These are phyloP conservation scores for Nitzschia inconspicua DNA, from an alignment of 108 stramenopile genomes.

Conservation along the genomic window DNA sequence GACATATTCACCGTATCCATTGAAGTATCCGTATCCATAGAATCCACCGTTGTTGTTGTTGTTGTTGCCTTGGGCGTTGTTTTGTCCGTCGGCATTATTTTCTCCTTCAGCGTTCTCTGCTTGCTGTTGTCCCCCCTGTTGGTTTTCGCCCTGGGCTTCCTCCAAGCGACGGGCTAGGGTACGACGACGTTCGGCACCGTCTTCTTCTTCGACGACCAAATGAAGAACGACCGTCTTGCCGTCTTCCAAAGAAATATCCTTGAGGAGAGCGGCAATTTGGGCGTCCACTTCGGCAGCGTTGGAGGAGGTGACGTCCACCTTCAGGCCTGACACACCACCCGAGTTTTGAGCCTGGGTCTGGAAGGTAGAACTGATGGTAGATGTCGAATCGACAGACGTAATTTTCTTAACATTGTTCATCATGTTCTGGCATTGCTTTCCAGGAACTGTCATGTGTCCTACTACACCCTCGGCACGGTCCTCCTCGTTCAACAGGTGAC, in stretches of 20 bases:
- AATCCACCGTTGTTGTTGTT: constrained; percentile 35
- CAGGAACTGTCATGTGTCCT: constrained; percentile 56
- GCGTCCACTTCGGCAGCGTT: constrained; percentile 50
- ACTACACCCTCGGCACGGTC: constrained; percentile 37
- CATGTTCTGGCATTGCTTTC: constrained; percentile 32
- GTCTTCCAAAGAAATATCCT: constrained; percentile 10
- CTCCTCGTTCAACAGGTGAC: constrained; percentile 28
- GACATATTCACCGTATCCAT: constrained; percentile 46
- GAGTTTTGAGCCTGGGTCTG: constrained; percentile 24
- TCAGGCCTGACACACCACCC: constrained; percentile 50
- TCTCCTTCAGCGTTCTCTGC: constrained; percentile 8
- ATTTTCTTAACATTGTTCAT: constrained; percentile 18
- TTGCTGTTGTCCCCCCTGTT: constrained; percentile 19
- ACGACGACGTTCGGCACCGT: constrained; percentile 26
- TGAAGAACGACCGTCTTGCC: constrained; percentile 69
- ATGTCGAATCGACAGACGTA: constrained; percentile 3
- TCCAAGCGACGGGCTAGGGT: constrained; percentile 46
- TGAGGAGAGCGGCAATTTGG: constrained; percentile 46
- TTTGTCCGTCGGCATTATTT: constrained; percentile 21
- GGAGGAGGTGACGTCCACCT: constrained; percentile 40
- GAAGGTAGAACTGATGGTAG: constrained; percentile 9
- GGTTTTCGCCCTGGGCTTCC: constrained; percentile 26
- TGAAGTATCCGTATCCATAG: constrained; percentile 69
- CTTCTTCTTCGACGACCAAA: constrained; percentile 76
- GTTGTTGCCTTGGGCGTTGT: constrained; percentile 26